Conservation (phyloP, 1,139 yeast species). For the Blastobotrys capitulatus region DNA sequence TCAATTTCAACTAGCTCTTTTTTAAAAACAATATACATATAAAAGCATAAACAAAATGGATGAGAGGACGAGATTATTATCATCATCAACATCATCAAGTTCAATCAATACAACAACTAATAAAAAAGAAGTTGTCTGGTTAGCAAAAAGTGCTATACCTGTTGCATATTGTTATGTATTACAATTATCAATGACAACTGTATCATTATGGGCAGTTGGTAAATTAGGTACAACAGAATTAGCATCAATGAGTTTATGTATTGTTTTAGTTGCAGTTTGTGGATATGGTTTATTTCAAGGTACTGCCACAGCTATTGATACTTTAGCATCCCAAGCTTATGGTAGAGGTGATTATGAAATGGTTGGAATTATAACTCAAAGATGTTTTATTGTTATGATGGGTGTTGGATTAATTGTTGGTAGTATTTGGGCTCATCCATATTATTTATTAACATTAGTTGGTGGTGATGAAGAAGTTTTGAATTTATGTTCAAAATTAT, state of each 20-base stretch:
- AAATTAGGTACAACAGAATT: conserved; percentile 71
- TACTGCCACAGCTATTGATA: conserved; percentile 78
- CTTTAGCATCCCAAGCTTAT: conserved; percentile 64
- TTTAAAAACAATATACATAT: background rate
- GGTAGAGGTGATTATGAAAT: conserved; percentile 48
- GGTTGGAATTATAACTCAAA: conserved; percentile 54
- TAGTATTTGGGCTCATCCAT: conserved; percentile 57
- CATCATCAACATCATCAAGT: background rate
- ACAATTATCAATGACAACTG: conserved; percentile 76
- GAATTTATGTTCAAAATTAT: conserved; percentile 53
- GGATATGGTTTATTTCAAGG: conserved; percentile 80
- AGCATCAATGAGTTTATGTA: conserved; percentile 76
- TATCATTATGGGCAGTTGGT: conserved; percentile 79
- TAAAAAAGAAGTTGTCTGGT: conserved; percentile 11
- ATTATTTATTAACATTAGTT: conserved; percentile 44
- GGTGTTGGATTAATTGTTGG: conserved; percentile 42
- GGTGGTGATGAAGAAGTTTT: conserved; percentile 58
- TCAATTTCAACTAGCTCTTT: too few relatives aligned
- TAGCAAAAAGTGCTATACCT: conserved; percentile 19
- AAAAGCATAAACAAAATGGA: background rate
- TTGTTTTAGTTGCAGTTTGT: conserved; percentile 83
- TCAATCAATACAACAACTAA: conserved; percentile 1
- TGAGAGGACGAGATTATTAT: conserved; percentile 1
- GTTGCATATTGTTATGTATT: conserved; percentile 56
- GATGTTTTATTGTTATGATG: conserved; percentile 50